Conservation (phyloP, 257 asterid species). For the Ballota nigra region DNA sequence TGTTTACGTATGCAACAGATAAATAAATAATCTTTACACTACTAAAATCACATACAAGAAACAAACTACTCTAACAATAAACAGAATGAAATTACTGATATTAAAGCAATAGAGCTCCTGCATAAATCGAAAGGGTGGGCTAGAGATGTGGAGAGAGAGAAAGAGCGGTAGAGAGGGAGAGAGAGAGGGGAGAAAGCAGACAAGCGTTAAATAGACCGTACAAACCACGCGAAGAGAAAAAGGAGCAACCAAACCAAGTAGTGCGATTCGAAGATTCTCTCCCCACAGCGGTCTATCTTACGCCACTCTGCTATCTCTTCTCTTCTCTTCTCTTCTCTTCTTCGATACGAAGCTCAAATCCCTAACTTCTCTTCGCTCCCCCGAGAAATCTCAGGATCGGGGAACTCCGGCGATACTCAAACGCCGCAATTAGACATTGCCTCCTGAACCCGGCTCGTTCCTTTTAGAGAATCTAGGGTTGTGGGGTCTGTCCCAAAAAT, state of each 20-base stretch:
- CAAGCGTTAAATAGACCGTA: conserved; percentile 96
- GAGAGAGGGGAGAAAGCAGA: conserved; percentile 76
- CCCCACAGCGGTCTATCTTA: conserved; percentile 67
- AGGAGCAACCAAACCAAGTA: conserved; percentile 33
- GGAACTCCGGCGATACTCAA: conserved; percentile 11
- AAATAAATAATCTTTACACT: conserved; percentile 13
- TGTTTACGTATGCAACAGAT: neutral
- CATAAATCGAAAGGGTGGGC: neutral
- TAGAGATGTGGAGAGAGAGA: conserved; percentile 26
- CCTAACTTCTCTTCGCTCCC: conserved; percentile 32
- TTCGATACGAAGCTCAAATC: conserved; percentile 29
- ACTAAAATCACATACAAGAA: conserved; percentile 11
- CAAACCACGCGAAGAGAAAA: conserved; percentile 62
- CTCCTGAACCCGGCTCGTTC: neutral
- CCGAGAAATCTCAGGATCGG: neutral
- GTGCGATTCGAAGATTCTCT: conserved; percentile 72
- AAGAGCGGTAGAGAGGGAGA: conserved; percentile 45
- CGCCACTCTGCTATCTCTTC: conserved; percentile 89
- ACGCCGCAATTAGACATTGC: neutral
- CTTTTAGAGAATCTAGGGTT: neutral
- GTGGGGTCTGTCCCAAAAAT: neutral
- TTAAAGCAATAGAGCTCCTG: neutral
- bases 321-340: conserved; percentile 66
- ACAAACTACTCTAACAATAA: conserved; percentile 3
- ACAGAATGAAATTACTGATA: conserved; percentile 7